phyloP scores from a whole-genome alignment of 164 flowering plant species.

The Chimonanthus salicifolius region DNA sequence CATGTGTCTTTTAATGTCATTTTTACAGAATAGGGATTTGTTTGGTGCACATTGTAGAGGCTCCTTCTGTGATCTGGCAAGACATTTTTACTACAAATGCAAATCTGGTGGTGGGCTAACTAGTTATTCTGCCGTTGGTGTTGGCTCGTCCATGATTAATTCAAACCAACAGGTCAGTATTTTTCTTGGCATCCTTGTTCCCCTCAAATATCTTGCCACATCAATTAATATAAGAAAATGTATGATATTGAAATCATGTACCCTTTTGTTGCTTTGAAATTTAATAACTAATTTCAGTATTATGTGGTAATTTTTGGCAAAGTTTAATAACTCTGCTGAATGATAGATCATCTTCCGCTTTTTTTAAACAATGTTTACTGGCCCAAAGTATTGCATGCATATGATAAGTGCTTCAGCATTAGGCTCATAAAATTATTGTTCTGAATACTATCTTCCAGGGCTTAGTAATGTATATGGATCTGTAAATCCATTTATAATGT shows the following conservation, averaged over 20 bases:
- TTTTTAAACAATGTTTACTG: background rate
- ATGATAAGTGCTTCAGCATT: background rate
- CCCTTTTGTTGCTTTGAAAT: too few relatives aligned
- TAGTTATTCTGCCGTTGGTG: slow-evolving; percentile 45
- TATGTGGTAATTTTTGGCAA: background rate
- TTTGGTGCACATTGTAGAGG: slow-evolving; percentile 35
- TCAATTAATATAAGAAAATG: too few relatives aligned
- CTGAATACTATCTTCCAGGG: background rate
- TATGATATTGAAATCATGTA: too few relatives aligned
- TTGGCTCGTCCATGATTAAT: slow-evolving; percentile 38
- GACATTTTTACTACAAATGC: slow-evolving; percentile 58
- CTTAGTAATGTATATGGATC: background rate
- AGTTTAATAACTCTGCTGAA: background rate
- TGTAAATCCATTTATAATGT: background rate
- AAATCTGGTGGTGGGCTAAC: slow-evolving; percentile 42
- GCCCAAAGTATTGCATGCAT: background rate
- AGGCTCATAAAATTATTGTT: background rate
- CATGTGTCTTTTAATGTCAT: slow-evolving; percentile 4
- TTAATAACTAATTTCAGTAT: too few relatives aligned
- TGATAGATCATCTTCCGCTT: background rate
- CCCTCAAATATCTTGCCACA: too few relatives aligned
- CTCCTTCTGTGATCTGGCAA: slow-evolving; percentile 50
- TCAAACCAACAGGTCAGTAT: slow-evolving; percentile 53
- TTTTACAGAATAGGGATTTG: slow-evolving; percentile 40
- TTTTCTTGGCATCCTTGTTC: background rate